phyloP scores from a whole-genome alignment of 768 basidiomycete species.

The Postia placenta region DNA sequence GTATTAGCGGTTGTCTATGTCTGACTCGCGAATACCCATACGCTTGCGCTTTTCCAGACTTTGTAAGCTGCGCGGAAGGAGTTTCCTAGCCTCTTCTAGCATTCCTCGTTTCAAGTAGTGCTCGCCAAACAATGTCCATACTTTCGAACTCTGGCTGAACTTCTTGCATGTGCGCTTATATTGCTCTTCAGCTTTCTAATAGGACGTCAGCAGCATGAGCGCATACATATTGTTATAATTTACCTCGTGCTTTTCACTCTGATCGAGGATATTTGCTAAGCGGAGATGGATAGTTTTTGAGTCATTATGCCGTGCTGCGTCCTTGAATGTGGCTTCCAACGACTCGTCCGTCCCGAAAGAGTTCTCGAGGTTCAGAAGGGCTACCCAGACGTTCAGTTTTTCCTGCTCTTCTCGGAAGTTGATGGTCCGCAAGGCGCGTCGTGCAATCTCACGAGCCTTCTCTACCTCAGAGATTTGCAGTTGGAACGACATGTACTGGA shows the following conservation, averaged over 20 bases:
- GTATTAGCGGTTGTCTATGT: background rate
- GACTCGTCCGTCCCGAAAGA: conserved; percentile 82
- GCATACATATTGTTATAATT: too few relatives aligned
- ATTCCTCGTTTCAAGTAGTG: conserved; percentile 70
- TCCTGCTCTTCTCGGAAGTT: conserved; percentile 95
- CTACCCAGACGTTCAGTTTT: conserved; percentile 96
- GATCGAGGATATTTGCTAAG: conserved; percentile 77
- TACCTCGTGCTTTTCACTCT: conserved; percentile 79
- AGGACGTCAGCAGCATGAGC: background rate
- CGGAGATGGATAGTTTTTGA: conserved; percentile 86
- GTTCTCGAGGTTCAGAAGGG: conserved; percentile 91
- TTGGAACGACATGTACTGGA: conserved; percentile 99
- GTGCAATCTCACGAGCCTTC: conserved; percentile 85
- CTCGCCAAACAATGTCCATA: conserved; percentile 87
- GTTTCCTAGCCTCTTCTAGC: conserved; percentile 74
- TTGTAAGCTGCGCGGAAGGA: conserved; percentile 84
- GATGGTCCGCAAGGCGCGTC: conserved; percentile 80
- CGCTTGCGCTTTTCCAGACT: conserved; percentile 92
- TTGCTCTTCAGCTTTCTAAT: conserved; percentile 89
- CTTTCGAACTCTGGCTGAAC: conserved; percentile 89
- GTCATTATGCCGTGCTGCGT: conserved; percentile 87
- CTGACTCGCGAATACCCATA: conserved; percentile 33
- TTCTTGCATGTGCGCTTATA: conserved; percentile 88
- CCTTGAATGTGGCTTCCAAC: conserved; percentile 78
- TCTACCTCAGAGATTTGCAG: conserved; percentile 94